Evolutionary conservation across 495 filamentous ascomycete species (phyloP).

Genomic region (Cetradonia linearis): DNA sequence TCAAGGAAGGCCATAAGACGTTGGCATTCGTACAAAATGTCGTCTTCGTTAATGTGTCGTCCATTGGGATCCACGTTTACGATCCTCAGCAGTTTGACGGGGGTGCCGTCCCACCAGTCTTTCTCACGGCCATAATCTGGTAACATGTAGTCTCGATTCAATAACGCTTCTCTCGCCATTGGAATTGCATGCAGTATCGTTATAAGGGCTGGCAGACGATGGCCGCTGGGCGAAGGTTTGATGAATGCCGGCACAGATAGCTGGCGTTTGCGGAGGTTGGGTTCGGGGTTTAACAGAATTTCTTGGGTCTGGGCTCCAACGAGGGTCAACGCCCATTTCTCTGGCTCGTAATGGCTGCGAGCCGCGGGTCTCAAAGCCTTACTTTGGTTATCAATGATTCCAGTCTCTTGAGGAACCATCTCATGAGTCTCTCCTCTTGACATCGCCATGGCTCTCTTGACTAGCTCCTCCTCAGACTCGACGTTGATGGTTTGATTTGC

Average conservation of each 20-base stretch:
- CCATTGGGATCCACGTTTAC: conserved; percentile 40
- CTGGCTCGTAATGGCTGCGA: conserved; percentile 59
- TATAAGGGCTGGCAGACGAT: conserved; percentile 57
- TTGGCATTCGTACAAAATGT: conserved; percentile 47
- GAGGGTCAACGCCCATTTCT: conserved; percentile 65
- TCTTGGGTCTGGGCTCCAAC: conserved; percentile 46
- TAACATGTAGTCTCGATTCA: conserved; percentile 42
- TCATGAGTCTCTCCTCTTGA: conserved; percentile 42
- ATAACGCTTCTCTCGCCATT: conserved; percentile 61
- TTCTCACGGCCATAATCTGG: conserved; percentile 56
- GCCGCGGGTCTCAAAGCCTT: conserved; percentile 62
- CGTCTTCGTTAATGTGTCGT: conserved; percentile 36
- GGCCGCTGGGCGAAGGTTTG: conserved; percentile 47
- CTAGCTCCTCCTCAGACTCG: conserved; percentile 47
- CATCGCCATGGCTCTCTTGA: conserved; percentile 46
- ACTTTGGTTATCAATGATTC: conserved; percentile 38
- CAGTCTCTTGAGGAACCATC: conserved; percentile 46
- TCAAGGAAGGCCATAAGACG: conserved; percentile 84
- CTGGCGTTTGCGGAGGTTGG: conserved; percentile 49
- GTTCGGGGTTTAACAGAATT: conserved; percentile 49
- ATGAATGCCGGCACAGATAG: conserved; percentile 59
- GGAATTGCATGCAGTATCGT: conserved; percentile 81
- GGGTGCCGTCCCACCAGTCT: conserved; percentile 79
- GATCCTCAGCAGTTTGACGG: conserved; percentile 48
- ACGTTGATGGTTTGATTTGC: conserved; percentile 36